Evolutionary conservation across 768 basidiomycete genomes (phyloP), one percentile per base, ranked within the genome.

Genomic region (Macrolepiota fuliginosa): DNA sequence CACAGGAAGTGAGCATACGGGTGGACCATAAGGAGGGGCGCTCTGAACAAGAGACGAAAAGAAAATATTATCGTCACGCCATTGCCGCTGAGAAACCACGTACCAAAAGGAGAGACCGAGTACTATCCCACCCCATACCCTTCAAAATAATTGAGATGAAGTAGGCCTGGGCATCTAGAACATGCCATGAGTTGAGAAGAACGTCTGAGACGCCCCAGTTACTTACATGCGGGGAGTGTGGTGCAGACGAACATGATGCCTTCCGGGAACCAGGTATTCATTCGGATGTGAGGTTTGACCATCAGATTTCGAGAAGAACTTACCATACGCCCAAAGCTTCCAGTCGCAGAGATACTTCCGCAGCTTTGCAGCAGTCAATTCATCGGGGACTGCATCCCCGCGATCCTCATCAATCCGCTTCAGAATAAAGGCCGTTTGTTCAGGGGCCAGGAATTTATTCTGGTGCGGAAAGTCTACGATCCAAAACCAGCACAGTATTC

Each of bases 371-470:
- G 62, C 42, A 19, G 76, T 82, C 17, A 81, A 37, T 35, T 70
- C 58, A 63, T 83, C 82, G 10, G 80, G 80, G 46, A 79, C 54
- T 1, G 81, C 77, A 65, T 83, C 82, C 12, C 80, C 79, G n/a
- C 81, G 76, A 64, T 82, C 82, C 4, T 79, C 77, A 57, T 82
- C 79, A 45, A 82, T 77, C 12, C 82, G 78, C 65, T 72, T 74
- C 49, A 83, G 57, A 24, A 83, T 74, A 45, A 81, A 61, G 2
- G 72, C 73, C 13, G 80, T 81, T 67, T 81, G 77, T 53, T 78
- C 73, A 4, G 72, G 65, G 10, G 76, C 75, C 47, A 82, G 69
- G 68, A 82, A 82, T 1, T 61, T 75, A 66, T 82, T 83, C 64
- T 71, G 71, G 62, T 82, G 77, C 10, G 81, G 82, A 62, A 82